phyloP scores from a whole-genome alignment of 2,329 filamentous ascomycete species.

The Pseudogymnoascus sp. region DNA sequence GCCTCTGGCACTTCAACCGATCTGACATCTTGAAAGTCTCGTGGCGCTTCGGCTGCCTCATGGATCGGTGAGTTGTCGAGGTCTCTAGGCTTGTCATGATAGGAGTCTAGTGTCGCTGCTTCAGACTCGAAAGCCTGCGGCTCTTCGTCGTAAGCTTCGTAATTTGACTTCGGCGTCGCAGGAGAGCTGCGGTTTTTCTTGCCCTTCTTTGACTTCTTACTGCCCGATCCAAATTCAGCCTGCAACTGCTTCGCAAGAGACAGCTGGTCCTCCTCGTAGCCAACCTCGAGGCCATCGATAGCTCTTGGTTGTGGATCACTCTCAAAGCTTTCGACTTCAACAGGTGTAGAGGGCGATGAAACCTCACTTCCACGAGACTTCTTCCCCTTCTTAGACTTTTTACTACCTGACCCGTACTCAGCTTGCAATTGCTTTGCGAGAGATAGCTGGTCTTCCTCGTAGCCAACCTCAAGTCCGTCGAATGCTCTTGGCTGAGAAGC shows the following conservation, averaged over 20 bases:
- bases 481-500: neutral
- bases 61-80: neutral
- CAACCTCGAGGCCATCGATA: slow-evolving; percentile 11
- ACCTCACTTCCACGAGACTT: neutral
- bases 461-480: slow-evolving; percentile 14
- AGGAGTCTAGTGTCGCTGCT: neutral
- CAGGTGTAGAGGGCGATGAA: neutral
- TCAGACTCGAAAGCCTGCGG: neutral
- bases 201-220: slow-evolving; percentile 32
- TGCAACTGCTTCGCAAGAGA: neutral
- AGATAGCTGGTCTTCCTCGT: slow-evolving; percentile 22
- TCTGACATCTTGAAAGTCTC: neutral
- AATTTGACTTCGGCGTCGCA: neutral
- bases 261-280: slow-evolving; percentile 9
- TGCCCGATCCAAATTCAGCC: slow-evolving; percentile 17
- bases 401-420: slow-evolving; percentile 22
- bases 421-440: slow-evolving; percentile 19
- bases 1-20: neutral
- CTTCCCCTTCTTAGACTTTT: slow-evolving; percentile 23
- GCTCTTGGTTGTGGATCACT: slow-evolving; percentile 11
- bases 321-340: neutral
- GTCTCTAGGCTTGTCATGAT: neutral
- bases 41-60: neutral
- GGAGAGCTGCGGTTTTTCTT: slow-evolving; percentile 14
- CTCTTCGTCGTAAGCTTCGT: neutral